Evolutionary conservation across 768 basidiomycete species (phyloP).

Genomic region (Rhodotorula kratochvilovae): DNA sequence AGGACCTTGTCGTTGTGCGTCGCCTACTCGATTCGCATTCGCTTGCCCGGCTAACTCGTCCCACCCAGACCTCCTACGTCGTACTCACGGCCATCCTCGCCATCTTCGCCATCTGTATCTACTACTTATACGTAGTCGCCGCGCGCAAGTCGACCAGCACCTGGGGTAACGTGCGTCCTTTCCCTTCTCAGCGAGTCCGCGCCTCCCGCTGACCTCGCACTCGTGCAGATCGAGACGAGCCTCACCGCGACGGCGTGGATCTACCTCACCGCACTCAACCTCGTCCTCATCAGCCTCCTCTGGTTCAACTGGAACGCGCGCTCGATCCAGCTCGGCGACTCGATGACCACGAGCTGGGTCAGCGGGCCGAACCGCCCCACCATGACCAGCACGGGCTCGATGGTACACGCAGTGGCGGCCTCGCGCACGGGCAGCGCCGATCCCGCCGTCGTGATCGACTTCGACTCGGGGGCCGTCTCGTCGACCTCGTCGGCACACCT

Average conservation of each 20-base stretch:
- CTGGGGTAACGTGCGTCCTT: neutral
- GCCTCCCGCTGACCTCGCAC: too few species aligned
- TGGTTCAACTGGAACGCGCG: constrained; percentile 3
- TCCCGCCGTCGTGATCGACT: neutral
- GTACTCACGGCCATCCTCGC: neutral
- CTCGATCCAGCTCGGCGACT: neutral
- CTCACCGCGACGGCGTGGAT: neutral
- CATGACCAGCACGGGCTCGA: neutral
- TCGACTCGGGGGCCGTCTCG: neutral
- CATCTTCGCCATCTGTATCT: constrained; percentile 6
- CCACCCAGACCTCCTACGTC: constrained; percentile 2
- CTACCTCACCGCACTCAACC: neutral
- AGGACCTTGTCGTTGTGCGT: constrained; percentile 9
- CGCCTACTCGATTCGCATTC: too few species aligned
- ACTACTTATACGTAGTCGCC: neutral
- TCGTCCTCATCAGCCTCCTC: neutral
- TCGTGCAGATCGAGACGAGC: neutral
- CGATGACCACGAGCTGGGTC: neutral
- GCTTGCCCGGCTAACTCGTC: too few species aligned
- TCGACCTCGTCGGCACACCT: neutral
- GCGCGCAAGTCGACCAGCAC: neutral
- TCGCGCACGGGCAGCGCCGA: neutral
- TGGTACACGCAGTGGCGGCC: too few species aligned
- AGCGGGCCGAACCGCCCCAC: neutral
- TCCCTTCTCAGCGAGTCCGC: neutral